Evolutionary conservation across 495 filamentous ascomycete species (phyloP), one percentile per base, ranked within the genome.

Genomic region (Melanomma pulvis-pyrius): DNA sequence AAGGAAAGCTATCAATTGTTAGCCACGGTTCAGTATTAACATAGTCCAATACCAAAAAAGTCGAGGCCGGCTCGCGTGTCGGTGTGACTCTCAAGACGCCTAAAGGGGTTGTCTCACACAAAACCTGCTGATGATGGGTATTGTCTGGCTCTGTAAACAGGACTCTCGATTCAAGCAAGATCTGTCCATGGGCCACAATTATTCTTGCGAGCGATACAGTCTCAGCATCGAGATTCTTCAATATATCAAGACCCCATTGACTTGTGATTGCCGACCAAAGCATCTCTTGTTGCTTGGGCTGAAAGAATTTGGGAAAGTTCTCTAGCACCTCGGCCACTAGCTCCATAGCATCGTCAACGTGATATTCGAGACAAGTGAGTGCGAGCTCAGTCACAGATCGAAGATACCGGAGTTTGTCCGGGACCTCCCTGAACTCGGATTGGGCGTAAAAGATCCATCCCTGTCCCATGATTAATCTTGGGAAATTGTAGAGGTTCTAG

Each of bases 361-460:
- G 72, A 34, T 82, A 77, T 21, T 82, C 79, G 26, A 92, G 79
- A 62, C 82, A 88, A 36, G 81, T 75, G 25, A 90, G 78, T 36
- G 84, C 82, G 7, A 81, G 76, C 29, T 79, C 77, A 8, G 85
- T 82, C 9, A 91, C 76, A 11, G 78, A 74, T 51, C 82, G 81
- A 13, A 92, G 77, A 15, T 84, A 77, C 17, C 82, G 77, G 28
- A 90, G 74, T 4, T 85, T 74, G 24, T 80, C 71, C 3, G 79
- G 79, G n/a, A 79, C 77, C 36, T 82, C 81, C n/a, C 83, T 79
- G 34, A 81, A 82, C 19, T 82, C 78, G 53, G 83, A 81, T 53
- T 90, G 86, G 7, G 83, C 84, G 74, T 90, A 91, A 61, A 83
- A 77, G 32, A 91, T 81, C 89, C 90, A 92, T 29, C 86, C 79